These are phyloP conservation scores for Boeremia lycopersici DNA, from an alignment of 2,329 filamentous ascomycete species.

Conservation along the genomic window DNA sequence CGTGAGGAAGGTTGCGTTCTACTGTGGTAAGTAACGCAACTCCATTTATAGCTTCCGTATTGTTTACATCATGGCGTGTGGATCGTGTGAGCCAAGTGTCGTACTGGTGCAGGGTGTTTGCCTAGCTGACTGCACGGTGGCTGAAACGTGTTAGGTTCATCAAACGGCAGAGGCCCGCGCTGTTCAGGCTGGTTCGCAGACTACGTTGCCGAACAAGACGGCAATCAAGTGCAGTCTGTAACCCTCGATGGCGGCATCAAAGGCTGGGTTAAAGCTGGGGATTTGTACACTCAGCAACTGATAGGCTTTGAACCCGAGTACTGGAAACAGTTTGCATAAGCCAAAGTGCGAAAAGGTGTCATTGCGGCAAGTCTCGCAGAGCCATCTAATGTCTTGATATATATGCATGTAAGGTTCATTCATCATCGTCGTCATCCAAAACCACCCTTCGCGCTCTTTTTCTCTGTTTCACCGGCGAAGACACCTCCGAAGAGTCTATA, in stretches of 20 bases:
- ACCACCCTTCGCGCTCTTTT: constrained; percentile 38
- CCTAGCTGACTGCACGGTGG: constrained; percentile 5
- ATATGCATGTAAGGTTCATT: constrained; percentile 12
- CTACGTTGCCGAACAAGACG: constrained; percentile 41
- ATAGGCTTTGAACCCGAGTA: constrained; percentile 50
- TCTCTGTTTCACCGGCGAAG: constrained; percentile 28
- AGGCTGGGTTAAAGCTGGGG: constrained; percentile 52
- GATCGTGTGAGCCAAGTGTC: constrained; percentile 26
- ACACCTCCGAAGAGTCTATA: constrained; percentile 33
- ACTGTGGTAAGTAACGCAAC: constrained; percentile 47
- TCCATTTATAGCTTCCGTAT: not conserved
- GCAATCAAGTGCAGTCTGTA: constrained; percentile 49
- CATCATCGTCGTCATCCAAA: constrained; percentile 42
- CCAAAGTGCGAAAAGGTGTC: not conserved
- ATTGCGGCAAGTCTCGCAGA: not conserved
- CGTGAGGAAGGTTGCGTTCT: constrained; percentile 55
- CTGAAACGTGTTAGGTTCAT: constrained; percentile 38
- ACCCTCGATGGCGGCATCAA: constrained; percentile 53
- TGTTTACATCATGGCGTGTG: constrained; percentile 12
- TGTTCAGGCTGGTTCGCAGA: constrained; percentile 48
- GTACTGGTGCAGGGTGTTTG: not conserved
- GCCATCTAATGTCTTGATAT: not conserved
- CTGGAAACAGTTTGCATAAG: constrained; percentile 48
- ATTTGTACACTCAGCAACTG: constrained; percentile 46
- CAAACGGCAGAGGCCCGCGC: constrained; percentile 42